phyloP scores from a whole-genome alignment of 305 asterid species.

The Nicotiana rustica region DNA sequence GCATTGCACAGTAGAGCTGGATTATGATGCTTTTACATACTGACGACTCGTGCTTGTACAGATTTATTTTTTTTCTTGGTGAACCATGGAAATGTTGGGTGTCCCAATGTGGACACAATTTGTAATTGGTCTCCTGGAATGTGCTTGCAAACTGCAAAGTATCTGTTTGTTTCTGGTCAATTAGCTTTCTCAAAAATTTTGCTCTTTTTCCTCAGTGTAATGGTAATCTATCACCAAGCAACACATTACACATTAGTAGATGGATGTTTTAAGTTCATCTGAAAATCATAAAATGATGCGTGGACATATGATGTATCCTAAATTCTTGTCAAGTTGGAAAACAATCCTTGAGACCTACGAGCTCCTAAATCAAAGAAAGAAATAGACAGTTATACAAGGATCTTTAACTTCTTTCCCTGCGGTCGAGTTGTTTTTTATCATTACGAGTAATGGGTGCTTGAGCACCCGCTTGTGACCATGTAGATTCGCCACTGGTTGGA shows the following conservation, averaged over 20 bases:
- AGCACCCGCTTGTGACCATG: too few relatives aligned
- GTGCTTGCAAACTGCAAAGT: neutral
- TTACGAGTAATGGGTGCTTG: too few relatives aligned
- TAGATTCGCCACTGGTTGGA: too few relatives aligned
- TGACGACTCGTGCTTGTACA: neutral
- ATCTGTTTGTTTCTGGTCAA: neutral
- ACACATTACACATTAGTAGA: neutral
- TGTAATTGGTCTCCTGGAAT: neutral
- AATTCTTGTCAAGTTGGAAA: too few relatives aligned
- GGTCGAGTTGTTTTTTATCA: too few relatives aligned
- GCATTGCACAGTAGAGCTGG: neutral
- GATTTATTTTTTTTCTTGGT: conserved; percentile 37
- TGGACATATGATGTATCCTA: too few relatives aligned
- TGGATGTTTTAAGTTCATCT: neutral
- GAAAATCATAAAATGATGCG: too few relatives aligned
- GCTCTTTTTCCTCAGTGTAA: neutral
- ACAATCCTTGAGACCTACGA: too few relatives aligned
- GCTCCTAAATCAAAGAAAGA: too few relatives aligned
- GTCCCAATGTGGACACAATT: neutral
- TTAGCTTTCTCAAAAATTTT: neutral
- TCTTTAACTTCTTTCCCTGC: too few relatives aligned
- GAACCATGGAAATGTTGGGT: conserved; percentile 15
- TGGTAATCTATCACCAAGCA: neutral
- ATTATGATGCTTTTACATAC: conserved; percentile 2
- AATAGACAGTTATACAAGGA: too few relatives aligned